Conservation (phyloP, 2,329 filamentous ascomycete genomes). For the Seiridium cupressi region DNA sequence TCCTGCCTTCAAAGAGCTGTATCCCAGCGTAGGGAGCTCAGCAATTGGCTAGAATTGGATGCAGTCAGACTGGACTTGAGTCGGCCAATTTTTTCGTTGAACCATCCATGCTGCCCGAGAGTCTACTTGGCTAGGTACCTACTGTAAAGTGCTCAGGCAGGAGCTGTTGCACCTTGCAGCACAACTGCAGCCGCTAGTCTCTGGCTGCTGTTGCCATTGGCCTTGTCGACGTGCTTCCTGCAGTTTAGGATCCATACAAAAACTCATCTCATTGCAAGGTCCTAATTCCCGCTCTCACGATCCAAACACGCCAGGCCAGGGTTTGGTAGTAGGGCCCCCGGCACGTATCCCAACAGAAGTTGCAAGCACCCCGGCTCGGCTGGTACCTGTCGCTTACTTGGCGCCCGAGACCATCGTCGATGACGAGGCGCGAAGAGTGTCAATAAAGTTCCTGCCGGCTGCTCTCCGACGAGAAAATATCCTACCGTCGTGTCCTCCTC, state of each 20-base stretch:
- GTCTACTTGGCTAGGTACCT: neutral
- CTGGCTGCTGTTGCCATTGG: neutral
- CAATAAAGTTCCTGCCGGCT: conserved; percentile 4
- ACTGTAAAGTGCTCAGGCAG: neutral
- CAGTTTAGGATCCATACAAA: conserved; percentile 2
- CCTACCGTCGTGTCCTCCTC: neutral
- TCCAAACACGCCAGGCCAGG: neutral
- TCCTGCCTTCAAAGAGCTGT: neutral
- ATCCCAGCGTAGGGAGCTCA: neutral
- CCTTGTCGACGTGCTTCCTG: neutral
- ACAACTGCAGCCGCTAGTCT: neutral
- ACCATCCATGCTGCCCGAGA: neutral
- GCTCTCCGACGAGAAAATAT: neutral
- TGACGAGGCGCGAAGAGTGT: neutral
- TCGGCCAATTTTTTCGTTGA: neutral
- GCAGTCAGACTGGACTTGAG: no score
- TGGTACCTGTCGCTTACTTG: conserved; percentile 2
- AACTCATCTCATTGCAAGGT: neutral
- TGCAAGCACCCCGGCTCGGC: neutral
- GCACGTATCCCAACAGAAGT: neutral
- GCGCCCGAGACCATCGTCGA: conserved; percentile 1
- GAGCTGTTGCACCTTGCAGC: neutral
- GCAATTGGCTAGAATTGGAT: conserved; percentile 1
- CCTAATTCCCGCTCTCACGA: conserved; percentile 1
- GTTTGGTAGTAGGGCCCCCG: neutral